Evolutionary conservation across 2,329 filamentous ascomycete species (phyloP), one percentile per base, ranked within the genome.

Genomic region (Paecilomyces variotii): DNA sequence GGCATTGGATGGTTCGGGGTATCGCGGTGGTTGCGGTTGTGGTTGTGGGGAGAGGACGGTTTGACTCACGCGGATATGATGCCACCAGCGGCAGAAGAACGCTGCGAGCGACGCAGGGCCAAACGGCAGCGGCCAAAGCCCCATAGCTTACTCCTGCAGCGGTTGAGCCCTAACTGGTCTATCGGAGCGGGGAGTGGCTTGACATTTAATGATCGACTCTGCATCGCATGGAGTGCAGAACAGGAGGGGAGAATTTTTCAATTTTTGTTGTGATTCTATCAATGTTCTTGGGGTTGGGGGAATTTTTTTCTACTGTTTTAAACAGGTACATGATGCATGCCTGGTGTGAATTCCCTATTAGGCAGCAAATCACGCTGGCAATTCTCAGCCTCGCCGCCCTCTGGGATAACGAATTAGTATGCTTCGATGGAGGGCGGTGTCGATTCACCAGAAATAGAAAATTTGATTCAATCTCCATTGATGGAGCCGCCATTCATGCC

Each of bases 1-100:
- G 64, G 65, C 63, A 66, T 67, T 64, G 65, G 64, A 61, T 58
- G 62, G 60, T 63, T 65, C 68, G 67, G 68, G 64, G 68, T 64
- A 62, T 61, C 65, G 62, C 61, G 62, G 62, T 61, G 59, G 64
- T 58, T 60, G 60, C 63, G 62, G 26, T 28, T 27, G 53, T 32
- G 53, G 53, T 32, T 54, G 53, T 32, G 53, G 53, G 28, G 27
- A 30, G 53, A 28, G 53, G 30, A 27, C 28, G 27, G 53, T 62
- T 65, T 72, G 68, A 72, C 65, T 71, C 69, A 71, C 62, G 62
- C 53, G 27, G 53, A n/a, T 27, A 64, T 71, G 67, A 71, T 70
- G 69, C 67, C 68, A 70, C 68, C 70, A 71, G 68, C 67, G 62
- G 14, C 14, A 45, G 39, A 45, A 45, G 39, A 45, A 45, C 39